Base-by-base conservation (phyloP, 495 filamentous ascomycete species). In the Aspergillus ostianus region DNA sequence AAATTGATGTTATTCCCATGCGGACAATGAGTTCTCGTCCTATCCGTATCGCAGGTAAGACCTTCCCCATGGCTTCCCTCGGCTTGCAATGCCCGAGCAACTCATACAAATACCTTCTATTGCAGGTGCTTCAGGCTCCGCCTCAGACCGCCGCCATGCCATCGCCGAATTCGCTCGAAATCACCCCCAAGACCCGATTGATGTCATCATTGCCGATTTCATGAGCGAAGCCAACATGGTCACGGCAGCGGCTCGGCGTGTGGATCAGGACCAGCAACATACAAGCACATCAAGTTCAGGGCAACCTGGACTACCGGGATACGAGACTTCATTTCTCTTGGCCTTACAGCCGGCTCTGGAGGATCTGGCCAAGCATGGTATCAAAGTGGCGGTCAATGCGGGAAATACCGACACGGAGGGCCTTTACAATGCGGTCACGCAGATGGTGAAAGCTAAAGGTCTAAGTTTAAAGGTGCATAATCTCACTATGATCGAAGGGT, bases 331-430 rank as follows among this genome's bases (percentile, higher is more conserved):
- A 0, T 86, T 85, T 63, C 69, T 85, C 36, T 73, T 82, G 57
- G 73, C 78, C 6, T 62, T 85, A 19, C 73, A 80, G 54, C 83
- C 83, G 5, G 81, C 82, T 1, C 63, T 85, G 10, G 66, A 67
- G 3, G 63, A 84, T 63, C 63, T 87, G 48, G 78, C 82, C 0
- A 77, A 76, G 51, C 56, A 84, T 58, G 61, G 72, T 0, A 85
- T 86, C 64, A 84, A 82, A 59, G 51, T 87, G 8, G 83, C 80
- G 15, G 83, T 84, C 54, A 87, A 87, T 74, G 84, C 83, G 29
- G 84, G 84, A 0, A 82, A 79, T 6, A 67, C 72, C 0, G 82
- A 85, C 62, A 81, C 80, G 0, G 63, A 80, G 64, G 70, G 69
- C 18, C 70, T 85, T 2, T 73, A 76, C 47, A 65, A 81, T 21